Evolutionary conservation across 1,139 yeast genomes (phyloP), one percentile per base, ranked within the genome.

Genomic region (Cylindricascospora bacillispora): DNA sequence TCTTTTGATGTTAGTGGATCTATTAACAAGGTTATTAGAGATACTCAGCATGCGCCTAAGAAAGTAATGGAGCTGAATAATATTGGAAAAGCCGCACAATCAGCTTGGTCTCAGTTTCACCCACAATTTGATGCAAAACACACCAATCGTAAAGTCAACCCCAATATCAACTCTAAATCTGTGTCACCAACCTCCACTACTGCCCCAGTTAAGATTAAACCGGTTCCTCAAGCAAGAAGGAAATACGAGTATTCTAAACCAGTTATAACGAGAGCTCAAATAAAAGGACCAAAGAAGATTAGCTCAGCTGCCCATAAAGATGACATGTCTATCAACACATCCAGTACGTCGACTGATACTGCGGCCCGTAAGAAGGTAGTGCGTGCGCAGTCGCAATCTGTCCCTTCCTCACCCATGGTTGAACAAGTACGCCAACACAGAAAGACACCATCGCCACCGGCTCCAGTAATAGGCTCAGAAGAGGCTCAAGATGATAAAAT

Each of bases 191-290:
- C 20, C 6, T n/a, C 19, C 13, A 20, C 24, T 4, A 5, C 27
- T 7, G 15, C 24, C 11, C 26, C 24, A 14, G n/a, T n/a, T n/a
- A 22, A 26, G 15, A 14, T 16, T 11, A 13, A 19, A 11, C 15
- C 32, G 0, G 15, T 28, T 13, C 20, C 24, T n/a, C 18, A 19
- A 12, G 12, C 20, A 7, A 34, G 25, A 19, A 27, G 37, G 13
- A 40, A 34, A 20, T 40, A 44, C 25, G 47, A 37, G 24, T 41
- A 42, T 22, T 35, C 34, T 3, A 44, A 44, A 26, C 49, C 49
- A 3, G 41, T 37, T 4, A 32, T 47, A 6, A 37, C 41, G 20
- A 38, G 48, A 16, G 44, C 40, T 12, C 37, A 23, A 18, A 42
- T 44, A n/a, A 44, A 28, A 25, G 28, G 34, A 2, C 21, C 21